These are phyloP conservation scores for Protomyces inouyei DNA, from an alignment of 1,139 yeast species.

Conservation along the genomic window DNA sequence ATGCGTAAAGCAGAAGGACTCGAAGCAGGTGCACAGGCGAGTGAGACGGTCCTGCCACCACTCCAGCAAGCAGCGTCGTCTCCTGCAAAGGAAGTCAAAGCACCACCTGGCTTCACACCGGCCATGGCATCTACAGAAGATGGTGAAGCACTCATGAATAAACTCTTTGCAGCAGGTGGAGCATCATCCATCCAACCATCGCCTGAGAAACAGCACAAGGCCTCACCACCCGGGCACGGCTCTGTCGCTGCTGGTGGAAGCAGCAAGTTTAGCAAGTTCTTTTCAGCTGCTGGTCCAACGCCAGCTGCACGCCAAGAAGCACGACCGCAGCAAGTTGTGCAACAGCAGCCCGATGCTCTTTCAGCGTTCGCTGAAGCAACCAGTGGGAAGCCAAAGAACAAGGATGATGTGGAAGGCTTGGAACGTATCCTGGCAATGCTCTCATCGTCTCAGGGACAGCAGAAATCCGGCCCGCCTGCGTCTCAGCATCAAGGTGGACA, in stretches of 20 bases:
- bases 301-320: not conserved
- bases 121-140: not conserved
- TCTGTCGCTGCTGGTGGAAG: not conserved
- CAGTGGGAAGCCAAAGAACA: not conserved
- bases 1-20: constrained; percentile 11
- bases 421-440: constrained; percentile 26
- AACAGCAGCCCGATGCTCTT: not conserved
- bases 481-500: not conserved
- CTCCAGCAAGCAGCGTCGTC: not conserved
- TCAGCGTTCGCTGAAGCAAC: not conserved
- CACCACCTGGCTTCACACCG: constrained; percentile 5
- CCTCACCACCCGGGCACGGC: not conserved
- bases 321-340: not conserved
- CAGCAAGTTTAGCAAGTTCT: constrained; percentile 21
- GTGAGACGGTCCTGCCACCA: not conserved
- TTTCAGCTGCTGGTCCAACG: not conserved
- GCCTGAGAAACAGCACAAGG: not conserved
- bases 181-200: not conserved
- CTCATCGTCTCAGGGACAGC: constrained; percentile 1
- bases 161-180: not conserved
- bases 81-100: not conserved
- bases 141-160: not conserved
- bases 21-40: not conserved
- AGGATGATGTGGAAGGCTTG: constrained; percentile 23
- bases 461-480: not conserved